Evolutionary conservation across 2,329 filamentous ascomycete species (phyloP), one percentile per base, ranked within the genome.

Genomic region (Aspergillus pseudotamarii): DNA sequence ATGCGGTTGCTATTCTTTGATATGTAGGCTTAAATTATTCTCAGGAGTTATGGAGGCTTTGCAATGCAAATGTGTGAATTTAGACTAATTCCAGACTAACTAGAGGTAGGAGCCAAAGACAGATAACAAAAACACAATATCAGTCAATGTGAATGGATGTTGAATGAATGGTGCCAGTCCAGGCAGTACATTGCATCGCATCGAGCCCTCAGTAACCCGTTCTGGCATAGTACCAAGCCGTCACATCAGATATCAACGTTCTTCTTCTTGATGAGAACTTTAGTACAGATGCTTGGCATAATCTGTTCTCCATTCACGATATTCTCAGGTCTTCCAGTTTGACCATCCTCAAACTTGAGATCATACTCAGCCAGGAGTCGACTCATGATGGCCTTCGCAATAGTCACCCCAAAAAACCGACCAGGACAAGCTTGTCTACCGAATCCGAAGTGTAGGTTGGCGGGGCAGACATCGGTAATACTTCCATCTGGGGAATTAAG

Each of bases 1-100:
- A 82, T 65, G 78, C 76, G 6, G 70, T 82, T 36, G 80, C 80
- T 23, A 80, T 82, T 30, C 78, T 82, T 36, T 83, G 59, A 64
- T 46, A 54, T 38, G 2, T 6, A 45, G 11, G 56, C 28, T 48
- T 21, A 6, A 36, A 19, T 19, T 30, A 28, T 48, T 16, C 28
- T 6, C 21, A 1, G 46, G 21, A 14, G 14, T 26, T 10, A 14
- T 19, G 46, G 26, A 28, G 8, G 19, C 19, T 46, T 46, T 46
- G n/a, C 21, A 19, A 21, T 43, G 41, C 3, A 46, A 46, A 6
- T 21, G 21, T 46, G 43, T 23, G 43, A 23, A 46, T 23, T 23
- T 1, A 23, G 43, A 46, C n/a, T 21, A 23, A 23, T 23, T 46
- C 21, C n/a, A 23, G 43, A 11, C 43, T 46, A 48, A 48, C 21